Percentiles rank a stretch among this genome's conserved stretches.
Conservation (phyloP, 2,329 filamentous ascomycete species). For the Chaetomiaceae sp. region DNA sequence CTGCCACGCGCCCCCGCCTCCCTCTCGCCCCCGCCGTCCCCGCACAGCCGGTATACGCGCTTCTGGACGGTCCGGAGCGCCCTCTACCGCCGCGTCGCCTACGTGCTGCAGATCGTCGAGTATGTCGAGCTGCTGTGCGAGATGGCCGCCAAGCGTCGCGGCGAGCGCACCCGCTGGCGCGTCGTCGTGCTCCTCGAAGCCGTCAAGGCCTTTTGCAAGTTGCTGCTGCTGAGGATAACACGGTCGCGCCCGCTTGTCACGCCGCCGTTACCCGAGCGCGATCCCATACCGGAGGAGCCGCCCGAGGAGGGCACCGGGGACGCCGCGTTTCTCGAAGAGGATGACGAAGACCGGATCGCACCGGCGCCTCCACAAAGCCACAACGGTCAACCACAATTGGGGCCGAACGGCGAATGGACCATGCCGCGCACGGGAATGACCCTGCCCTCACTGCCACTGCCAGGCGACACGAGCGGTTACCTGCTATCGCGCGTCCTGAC, state of each 20-base stretch:
- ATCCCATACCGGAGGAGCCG: constrained; percentile 60
- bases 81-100: constrained; percentile 74
- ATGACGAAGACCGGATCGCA: constrained; percentile 50
- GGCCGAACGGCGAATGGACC: constrained; percentile 54
- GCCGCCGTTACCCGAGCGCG: constrained; percentile 79
- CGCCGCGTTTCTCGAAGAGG: constrained; percentile 48
- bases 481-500: constrained; percentile 85
- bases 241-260: constrained; percentile 75
- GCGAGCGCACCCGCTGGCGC: constrained; percentile 77
- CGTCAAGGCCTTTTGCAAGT: constrained; percentile 76
- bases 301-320: constrained; percentile 45
- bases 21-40: constrained; percentile 46
- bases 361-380: constrained; percentile 1
- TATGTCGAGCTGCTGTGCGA: constrained; percentile 97
- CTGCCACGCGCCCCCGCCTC: constrained; percentile 31
- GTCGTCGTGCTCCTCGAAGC: constrained; percentile 79
- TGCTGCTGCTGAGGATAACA: constrained; percentile 76
- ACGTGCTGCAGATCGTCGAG: constrained; percentile 80
- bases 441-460: constrained; percentile 74
- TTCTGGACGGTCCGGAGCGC: constrained; percentile 59
- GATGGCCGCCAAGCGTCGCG: constrained; percentile 85
- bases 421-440: constrained; percentile 93
- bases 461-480: constrained; percentile 78
- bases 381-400: not conserved
- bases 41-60: constrained; percentile 60